A percentile compares a stretch with the other conserved stretches of the same genome.
Evolutionary conservation across 306 rosid species (phyloP).

Genomic region (Ceratonia siliqua): DNA sequence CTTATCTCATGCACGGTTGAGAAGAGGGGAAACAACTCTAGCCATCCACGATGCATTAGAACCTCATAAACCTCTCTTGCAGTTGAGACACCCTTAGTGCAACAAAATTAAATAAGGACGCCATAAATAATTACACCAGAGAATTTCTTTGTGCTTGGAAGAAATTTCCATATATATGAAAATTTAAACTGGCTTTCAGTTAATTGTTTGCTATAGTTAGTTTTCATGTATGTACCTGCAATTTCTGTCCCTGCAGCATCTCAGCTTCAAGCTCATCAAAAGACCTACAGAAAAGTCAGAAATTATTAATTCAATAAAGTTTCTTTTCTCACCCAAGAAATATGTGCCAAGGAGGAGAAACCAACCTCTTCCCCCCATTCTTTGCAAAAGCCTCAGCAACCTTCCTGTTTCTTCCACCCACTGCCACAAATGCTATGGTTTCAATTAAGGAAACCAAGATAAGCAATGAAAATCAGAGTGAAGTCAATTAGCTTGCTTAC

Average conservation of each 20-base stretch:
- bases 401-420: conserved; percentile 97
- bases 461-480: conserved; percentile 3
- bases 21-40: conserved; percentile 78
- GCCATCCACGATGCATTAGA: conserved; percentile 77
- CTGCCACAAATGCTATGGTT: conserved; percentile 50
- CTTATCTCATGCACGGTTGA: conserved; percentile 81
- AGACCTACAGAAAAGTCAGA: conserved; percentile 50
- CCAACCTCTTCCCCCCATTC: conserved; percentile 74
- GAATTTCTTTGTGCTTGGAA: not conserved
- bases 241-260: conserved; percentile 86
- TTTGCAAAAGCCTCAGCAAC: conserved; percentile 88
- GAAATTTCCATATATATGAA: not conserved
- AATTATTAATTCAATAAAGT: not conserved
- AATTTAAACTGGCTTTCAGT: not conserved
- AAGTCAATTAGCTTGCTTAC: conserved; percentile 53
- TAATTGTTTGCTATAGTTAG: not conserved
- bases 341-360: conserved; percentile 7
- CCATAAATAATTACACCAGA: not conserved
- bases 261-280: conserved; percentile 89
- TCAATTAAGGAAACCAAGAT: conserved; percentile 14
- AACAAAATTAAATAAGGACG: conserved; percentile 32
- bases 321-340: not conserved
- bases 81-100: conserved; percentile 81
- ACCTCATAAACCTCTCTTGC: conserved; percentile 88
- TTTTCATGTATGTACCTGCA: conserved; percentile 62